phyloP scores from a whole-genome alignment of 306 rosid species.

The Cucumis melo region DNA sequence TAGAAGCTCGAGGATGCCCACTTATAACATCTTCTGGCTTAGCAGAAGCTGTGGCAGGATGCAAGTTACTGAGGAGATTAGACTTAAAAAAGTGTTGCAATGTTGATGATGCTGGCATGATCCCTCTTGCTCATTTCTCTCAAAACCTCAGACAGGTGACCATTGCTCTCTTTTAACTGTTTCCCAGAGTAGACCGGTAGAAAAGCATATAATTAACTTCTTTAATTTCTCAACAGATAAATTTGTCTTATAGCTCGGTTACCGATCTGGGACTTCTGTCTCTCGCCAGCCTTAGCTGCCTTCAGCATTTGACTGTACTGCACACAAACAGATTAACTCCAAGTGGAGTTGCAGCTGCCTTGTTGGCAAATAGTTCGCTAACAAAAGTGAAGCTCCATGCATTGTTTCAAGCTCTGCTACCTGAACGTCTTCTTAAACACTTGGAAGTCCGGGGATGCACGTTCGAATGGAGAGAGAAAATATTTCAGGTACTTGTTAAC shows the following conservation, averaged over 20 bases:
- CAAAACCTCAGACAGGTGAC: slow-evolving; percentile 79
- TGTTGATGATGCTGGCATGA: slow-evolving; percentile 72
- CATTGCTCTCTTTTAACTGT: slow-evolving; percentile 3
- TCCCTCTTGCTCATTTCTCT: slow-evolving; percentile 59
- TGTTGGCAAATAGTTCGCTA: slow-evolving; percentile 53
- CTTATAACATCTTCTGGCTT: slow-evolving; percentile 61
- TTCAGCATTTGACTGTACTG: slow-evolving; percentile 62
- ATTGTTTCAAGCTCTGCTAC: slow-evolving; percentile 40
- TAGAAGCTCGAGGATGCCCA: slow-evolving; percentile 79
- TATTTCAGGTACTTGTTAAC: slow-evolving; percentile 44
- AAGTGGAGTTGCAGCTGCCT: slow-evolving; percentile 61
- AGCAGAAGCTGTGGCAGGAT: slow-evolving; percentile 46
- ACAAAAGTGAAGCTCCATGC: slow-evolving; percentile 85
- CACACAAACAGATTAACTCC: slow-evolving; percentile 63
- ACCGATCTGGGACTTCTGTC: slow-evolving; percentile 76
- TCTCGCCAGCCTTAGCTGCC: slow-evolving; percentile 75
- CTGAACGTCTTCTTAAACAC: slow-evolving; percentile 47
- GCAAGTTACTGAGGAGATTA: slow-evolving; percentile 56
- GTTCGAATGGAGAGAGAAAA: slow-evolving; percentile 84
- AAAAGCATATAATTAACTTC: neutral
- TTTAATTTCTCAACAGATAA: slow-evolving; percentile 48
- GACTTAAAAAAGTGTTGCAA: slow-evolving; percentile 75
- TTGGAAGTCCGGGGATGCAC: slow-evolving; percentile 75
- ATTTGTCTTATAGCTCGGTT: slow-evolving; percentile 68
- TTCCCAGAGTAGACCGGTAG: neutral